These are phyloP conservation scores for Melampsora allii-populina DNA, from an alignment of 1,284 basidiomycete genomes.

Conservation along the genomic window DNA sequence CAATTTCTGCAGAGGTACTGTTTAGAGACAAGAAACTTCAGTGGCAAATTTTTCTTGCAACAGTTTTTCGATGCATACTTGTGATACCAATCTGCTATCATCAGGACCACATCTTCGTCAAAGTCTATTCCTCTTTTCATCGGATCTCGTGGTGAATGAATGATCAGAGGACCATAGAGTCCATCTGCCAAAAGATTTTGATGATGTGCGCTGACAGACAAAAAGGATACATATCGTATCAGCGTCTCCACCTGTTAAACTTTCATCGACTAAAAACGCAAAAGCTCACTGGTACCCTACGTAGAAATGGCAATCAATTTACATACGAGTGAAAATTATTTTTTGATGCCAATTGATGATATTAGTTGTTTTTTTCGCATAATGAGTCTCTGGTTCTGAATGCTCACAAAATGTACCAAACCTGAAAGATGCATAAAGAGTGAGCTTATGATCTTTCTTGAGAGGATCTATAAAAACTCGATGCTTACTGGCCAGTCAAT, in stretches of 20 bases:
- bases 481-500: slow-evolving; percentile 53
- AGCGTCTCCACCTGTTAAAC: background rate
- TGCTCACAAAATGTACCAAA: slow-evolving; percentile 15
- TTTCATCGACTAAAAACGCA: no score
- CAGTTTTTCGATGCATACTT: slow-evolving; percentile 44
- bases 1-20: slow-evolving; percentile 19
- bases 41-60: slow-evolving; percentile 23
- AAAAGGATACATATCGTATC: background rate
- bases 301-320: background rate
- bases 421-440: background rate
- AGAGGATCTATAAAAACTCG: slow-evolving; percentile 25
- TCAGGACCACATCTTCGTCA: slow-evolving; percentile 51
- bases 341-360: background rate
- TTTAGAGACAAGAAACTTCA: slow-evolving; percentile 36
- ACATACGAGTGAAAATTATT: background rate
- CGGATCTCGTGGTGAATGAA: slow-evolving; percentile 51
- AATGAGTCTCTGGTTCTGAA: no score
- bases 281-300: slow-evolving; percentile 11
- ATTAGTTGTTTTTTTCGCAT: no score
- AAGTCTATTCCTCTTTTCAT: slow-evolving; percentile 49
- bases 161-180: slow-evolving; percentile 46
- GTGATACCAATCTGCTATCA: slow-evolving; percentile 57
- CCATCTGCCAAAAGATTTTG: slow-evolving; percentile 20
- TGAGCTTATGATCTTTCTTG: no score
- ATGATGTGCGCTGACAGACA: background rate